These are phyloP conservation scores for Sonneratia alba DNA, from an alignment of 345 rosid species.

Conservation along the genomic window DNA sequence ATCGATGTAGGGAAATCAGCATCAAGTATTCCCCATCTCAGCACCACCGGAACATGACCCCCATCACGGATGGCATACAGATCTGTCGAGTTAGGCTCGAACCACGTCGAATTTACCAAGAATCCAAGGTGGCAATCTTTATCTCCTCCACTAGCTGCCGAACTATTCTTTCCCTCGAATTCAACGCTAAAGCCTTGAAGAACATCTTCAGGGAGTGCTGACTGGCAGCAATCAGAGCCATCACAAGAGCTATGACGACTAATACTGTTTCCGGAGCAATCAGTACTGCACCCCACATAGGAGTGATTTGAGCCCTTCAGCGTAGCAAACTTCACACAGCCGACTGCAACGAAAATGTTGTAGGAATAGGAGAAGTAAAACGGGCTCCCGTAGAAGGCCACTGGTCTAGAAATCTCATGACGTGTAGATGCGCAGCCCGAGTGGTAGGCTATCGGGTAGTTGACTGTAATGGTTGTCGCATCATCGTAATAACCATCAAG, in stretches of 20 bases:
- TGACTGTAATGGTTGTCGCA: neutral
- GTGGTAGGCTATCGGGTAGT: neutral
- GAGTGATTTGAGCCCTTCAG: neutral
- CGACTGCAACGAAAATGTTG: neutral
- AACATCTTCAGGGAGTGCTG: neutral
- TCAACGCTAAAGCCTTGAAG: conserved; percentile 1
- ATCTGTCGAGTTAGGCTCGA: neutral
- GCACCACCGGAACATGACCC: conserved; percentile 1
- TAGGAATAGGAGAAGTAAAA: neutral
- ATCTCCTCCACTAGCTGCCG: neutral
- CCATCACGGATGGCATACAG: neutral
- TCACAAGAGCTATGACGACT: neutral
- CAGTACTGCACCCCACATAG: neutral
- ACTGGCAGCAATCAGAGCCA: neutral
- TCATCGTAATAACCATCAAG: too few species aligned
- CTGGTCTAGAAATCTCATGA: neutral
- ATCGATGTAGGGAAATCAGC: too few species aligned
- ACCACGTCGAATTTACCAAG: neutral
- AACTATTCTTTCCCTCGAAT: neutral
- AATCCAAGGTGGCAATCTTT: neutral
- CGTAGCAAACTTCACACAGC: neutral
- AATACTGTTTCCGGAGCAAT: neutral
- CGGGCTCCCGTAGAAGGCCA: neutral
- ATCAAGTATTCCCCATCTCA: neutral
- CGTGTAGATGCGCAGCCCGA: neutral